These are phyloP conservation scores for Wallacemonas sp. DNA, from an alignment of 208 protist species.

Conservation along the genomic window DNA sequence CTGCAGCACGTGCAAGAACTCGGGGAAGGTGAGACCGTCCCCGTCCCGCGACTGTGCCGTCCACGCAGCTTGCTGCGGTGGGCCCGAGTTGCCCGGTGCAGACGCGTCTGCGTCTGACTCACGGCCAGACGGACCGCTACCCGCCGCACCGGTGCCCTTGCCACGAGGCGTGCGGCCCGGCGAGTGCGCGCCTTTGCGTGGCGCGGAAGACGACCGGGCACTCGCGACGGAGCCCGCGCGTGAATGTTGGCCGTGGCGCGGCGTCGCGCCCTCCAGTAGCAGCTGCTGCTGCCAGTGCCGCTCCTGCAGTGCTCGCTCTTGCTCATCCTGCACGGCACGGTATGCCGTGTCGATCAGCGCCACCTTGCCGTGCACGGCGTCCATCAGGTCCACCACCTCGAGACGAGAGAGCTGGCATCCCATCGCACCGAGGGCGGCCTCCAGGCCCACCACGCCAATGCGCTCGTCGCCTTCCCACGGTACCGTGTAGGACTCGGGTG, in stretches of 20 bases:
- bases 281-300: constrained; percentile 21
- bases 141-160: too few species aligned
- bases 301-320: background rate
- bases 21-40: constrained; percentile 41
- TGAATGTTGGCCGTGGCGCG: background rate
- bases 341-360: constrained; percentile 17
- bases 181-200: too few species aligned
- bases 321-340: background rate
- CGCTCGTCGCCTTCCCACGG: constrained; percentile 16
- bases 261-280: background rate
- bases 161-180: too few species aligned
- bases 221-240: background rate
- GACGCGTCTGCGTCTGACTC: too few species aligned
- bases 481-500: background rate
- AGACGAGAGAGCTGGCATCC: constrained; percentile 41
- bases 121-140: too few species aligned
- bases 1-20: constrained; percentile 72
- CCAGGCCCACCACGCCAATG: constrained; percentile 41
- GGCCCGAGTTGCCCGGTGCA: too few species aligned
- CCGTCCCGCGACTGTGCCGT: too few species aligned
- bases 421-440: constrained; percentile 47
- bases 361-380: constrained; percentile 25
- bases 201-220: too few species aligned
- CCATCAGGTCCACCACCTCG: constrained; percentile 57
- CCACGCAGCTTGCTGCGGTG: too few species aligned